Evolutionary conservation across 2,329 filamentous ascomycete genomes (phyloP), one percentile per base, ranked within the genome.

Genomic region (Pleomassaria siparia): DNA sequence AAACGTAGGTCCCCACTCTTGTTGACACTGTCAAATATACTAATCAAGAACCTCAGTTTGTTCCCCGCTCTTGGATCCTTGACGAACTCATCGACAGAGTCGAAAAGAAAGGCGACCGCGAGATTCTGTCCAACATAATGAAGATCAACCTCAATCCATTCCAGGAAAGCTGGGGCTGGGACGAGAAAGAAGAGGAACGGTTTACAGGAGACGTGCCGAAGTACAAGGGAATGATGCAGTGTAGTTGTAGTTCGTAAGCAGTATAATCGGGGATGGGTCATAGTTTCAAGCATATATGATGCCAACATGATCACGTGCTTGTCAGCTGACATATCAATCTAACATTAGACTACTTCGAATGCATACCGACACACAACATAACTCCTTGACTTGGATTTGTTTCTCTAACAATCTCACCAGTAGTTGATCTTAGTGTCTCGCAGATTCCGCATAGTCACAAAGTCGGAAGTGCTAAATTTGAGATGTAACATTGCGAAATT

Each of bases 51-150:
- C 4, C n/a, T 9, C 45, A 81, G 74, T 99, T 99, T 63, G 78
- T 96, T 0, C 90, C 94, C 0, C 82, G 91, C 39, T 86, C 88
- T 15, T 99, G 92, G 91, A 83, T 99, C 43, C 77, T 99, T 16
- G 92, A 97, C 67, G 94, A 99, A 71, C 70, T 99, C 12, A 97
- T 99, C 56, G 83, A 87, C 37, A 82, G 89, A 9, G 91, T 97
- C 0, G 90, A 97, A 71, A 89, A 89, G 67, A 84, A 86, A 43
- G 83, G 85, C 2, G 91, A 99, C 63, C 79, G 89, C 46, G 86
- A 91, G 8, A 85, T 97, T 28, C 70, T 99, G 36, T 77, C 82
- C 11, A 79, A 86, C 24, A 79, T 94, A 20, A 89, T 95, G 86
- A 82, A 89, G 36, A 87, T 97, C 85, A 83, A 85, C 2, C 74